Base-by-base conservation (phyloP, 192 early-diverging fungal species). In the Cetraspora pellucida region DNA sequence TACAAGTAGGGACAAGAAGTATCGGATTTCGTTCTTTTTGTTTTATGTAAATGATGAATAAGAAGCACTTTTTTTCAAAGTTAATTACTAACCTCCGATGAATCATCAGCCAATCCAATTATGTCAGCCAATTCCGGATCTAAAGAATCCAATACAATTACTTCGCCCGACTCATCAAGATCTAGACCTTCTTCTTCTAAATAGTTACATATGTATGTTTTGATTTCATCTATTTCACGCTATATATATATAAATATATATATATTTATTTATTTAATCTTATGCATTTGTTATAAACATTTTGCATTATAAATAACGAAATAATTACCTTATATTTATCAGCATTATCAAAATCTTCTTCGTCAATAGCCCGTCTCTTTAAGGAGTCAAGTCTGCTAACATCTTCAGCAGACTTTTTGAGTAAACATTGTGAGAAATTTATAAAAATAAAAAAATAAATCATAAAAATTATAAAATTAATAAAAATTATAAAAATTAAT, bases 291-390 rank as follows among this genome's bases (percentile, higher is more conserved):
- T n/a, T n/a, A n/a, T n/a, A n/a, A n/a, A n/a, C n/a, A n/a, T n/a
- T n/a, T n/a, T n/a, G n/a, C 1, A 19, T 64, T 30, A 30, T 30
- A 10, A 64, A 31, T 31, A 43, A 30, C 19, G 19, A 17, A 19
- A 65, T 65, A 60, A 49, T 31, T 80, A 82, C 91, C 83, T 95
- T 93, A n/a, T 90, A 77, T 50, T 87, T 86, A 63, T 90, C 91
- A 6, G 93, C 93, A 70, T 85, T 79, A 63, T 93, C 92, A 79
- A 91, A 95, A 27, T 95, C 92, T 77, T 95, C 93, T 23, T 81
- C 78, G 65, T 89, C 82, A 21, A 90, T 87, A 11, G 90, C 90
- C 31, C 85, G 77, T 25, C 78, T 77, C 77, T 93, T 93, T 43
- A 83, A 72, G 73, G 79, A 73, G 28, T 90, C 84, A 21, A 92